These are phyloP conservation scores for Salix koriyanagi DNA, from an alignment of 345 rosid species.

Conservation along the genomic window DNA sequence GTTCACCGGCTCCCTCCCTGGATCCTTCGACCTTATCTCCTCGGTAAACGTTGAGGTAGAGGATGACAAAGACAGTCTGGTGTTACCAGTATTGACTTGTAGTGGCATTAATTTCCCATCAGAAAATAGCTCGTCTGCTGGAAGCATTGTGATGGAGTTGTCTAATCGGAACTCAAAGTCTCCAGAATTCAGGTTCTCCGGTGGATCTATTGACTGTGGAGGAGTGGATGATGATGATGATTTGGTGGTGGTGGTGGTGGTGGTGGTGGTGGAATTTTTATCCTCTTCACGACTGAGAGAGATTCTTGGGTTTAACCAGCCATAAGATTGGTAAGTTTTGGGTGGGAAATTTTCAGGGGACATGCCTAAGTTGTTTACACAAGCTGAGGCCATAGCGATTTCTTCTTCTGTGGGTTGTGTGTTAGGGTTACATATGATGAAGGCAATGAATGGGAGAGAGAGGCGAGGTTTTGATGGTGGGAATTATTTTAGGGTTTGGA, in stretches of 20 bases:
- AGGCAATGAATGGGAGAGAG: not conserved
- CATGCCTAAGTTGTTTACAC: conserved; percentile 59
- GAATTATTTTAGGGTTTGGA: not conserved
- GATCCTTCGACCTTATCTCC: conserved; percentile 28
- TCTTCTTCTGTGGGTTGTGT: not conserved
- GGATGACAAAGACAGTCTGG: conserved; percentile 1
- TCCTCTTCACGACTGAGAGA: conserved; percentile 54
- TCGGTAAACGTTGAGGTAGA: not conserved
- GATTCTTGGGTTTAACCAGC: conserved; percentile 64
- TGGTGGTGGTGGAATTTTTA: conserved; percentile 7
- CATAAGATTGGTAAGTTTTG: conserved; percentile 33
- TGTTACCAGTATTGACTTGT: conserved; percentile 30
- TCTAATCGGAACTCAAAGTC: conserved; percentile 90
- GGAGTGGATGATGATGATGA: not conserved
- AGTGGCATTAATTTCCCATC: conserved; percentile 83
- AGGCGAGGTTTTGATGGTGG: not conserved
- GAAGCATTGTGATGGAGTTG: conserved; percentile 75
- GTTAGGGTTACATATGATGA: not conserved
- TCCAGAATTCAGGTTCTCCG: conserved; percentile 30
- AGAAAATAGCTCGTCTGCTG: conserved; percentile 90
- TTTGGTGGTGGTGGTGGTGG: not conserved
- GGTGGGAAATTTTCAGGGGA: conserved; percentile 57
- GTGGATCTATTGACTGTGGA: conserved; percentile 18
- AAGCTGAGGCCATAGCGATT: conserved; percentile 69
- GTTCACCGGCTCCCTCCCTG: conserved; percentile 6